Base-by-base conservation (phyloP, 768 basidiomycete genomes). In the Boletus bicolor region DNA sequence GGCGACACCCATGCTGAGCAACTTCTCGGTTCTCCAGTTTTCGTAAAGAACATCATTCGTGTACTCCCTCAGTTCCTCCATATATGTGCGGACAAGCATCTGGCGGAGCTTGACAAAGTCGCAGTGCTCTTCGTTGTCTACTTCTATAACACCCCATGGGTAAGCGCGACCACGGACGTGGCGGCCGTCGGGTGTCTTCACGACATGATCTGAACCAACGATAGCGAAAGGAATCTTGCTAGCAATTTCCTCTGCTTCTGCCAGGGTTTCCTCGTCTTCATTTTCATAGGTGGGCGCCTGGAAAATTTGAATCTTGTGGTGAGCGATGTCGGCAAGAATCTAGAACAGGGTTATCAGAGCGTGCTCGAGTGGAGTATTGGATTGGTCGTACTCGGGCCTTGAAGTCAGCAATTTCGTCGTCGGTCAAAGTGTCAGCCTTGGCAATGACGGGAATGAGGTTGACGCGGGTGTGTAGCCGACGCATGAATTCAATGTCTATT, bases 81-180 rank as follows among this genome's bases (percentile, higher is more conserved):
- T 99, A 72, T 98, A 97, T 10, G 96, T 98, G 54, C 97, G 84
- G 63, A 99, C 89, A 37, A 99, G 89, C 97, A 99, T 98, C 74
- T 98, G 97, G 50, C 97, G 89, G 58, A 99, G 89, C 76, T 98
- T 98, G 74, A 98, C 96, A 70, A 99, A 99, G 73, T 99, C 97
- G 64, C 97, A 99, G 70, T 99, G 97, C 17, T 93, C 91, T 70
- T 98, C 97, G 66, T 99, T 98, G 78, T 99, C 97, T 26, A 99
- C 97, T 71, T 99, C 97, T 61, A 98, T 93, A 48, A 95, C 87
- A 71, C 97, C 97, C 97, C 97, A 99, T 10, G 97, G 97, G 72
- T 99, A 99, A 4, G 85, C 79, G 63, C 97, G 92, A 12, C 97
- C 97, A 61, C 97, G 91, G 47, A 98, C 93, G 73, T 87, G 79